Conservation (phyloP, 1,284 basidiomycete genomes). For the Microbotryum saponariae region DNA sequence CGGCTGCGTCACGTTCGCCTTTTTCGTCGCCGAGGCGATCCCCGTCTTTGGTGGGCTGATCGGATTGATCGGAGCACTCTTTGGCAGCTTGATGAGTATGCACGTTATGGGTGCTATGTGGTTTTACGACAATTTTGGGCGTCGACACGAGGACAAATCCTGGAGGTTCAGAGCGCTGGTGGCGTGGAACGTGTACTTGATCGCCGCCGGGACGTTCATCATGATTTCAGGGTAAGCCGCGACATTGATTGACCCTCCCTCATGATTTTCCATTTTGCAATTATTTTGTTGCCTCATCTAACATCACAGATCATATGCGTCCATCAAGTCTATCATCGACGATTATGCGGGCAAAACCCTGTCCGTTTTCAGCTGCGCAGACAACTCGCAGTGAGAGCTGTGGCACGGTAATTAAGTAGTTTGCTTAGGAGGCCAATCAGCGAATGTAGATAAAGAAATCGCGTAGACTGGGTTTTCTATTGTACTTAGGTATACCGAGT, state of each 20-base stretch:
- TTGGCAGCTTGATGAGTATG: not conserved
- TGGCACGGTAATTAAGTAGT: too few species aligned
- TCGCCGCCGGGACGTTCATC: slow-evolving; percentile 20
- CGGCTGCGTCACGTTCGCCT: slow-evolving; percentile 44
- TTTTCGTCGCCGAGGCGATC: slow-evolving; percentile 47
- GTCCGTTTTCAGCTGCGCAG: slow-evolving; percentile 6
- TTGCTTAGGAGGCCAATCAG: too few species aligned
- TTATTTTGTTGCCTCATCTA: not conserved
- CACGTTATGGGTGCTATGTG: slow-evolving; percentile 11
- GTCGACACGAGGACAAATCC: not conserved
- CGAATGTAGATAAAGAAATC: too few species aligned
- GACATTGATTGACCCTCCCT: too few species aligned
- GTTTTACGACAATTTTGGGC: slow-evolving; percentile 14
- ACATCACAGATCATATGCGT: slow-evolving; percentile 1
- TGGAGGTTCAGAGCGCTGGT: not conserved
- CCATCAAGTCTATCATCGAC: slow-evolving; percentile 7
- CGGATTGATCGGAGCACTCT: slow-evolving; percentile 12
- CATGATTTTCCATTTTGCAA: too few species aligned
- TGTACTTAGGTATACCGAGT: too few species aligned
- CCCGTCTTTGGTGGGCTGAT: slow-evolving; percentile 11
- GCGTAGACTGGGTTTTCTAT: too few species aligned
- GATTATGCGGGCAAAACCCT: not conserved
- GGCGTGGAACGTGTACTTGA: slow-evolving; percentile 14
- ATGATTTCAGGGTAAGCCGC: slow-evolving; percentile 10
- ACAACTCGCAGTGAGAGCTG: slow-evolving; percentile 7